Base-by-base conservation (phyloP, 2,329 filamentous ascomycete genomes). In the Cladosporium sp. region DNA sequence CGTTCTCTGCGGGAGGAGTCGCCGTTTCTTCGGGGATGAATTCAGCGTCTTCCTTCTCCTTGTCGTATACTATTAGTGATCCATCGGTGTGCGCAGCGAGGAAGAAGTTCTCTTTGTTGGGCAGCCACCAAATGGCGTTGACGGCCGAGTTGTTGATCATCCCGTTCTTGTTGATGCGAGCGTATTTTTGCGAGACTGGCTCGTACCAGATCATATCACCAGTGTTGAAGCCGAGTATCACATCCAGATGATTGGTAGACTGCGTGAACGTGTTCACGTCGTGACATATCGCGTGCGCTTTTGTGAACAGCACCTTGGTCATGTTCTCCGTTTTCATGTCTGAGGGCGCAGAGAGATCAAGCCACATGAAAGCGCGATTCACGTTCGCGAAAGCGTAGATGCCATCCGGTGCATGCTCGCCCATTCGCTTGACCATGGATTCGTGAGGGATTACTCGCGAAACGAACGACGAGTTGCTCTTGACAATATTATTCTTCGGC, bases 131-230 rank as follows among this genome's bases (percentile, higher is more conserved):
- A 57, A 99, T 95, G 55, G 92, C 84, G 0, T 88, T 86, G 2
- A 97, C 86, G 0, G 92, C 85, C 1, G 88, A 89, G 44, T 80
- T 79, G 62, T 95, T 96, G 68, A 97, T 95, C 50, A 87, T 80
- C 19, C 92, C 92, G 67, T 97, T 97, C 73, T 99, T 99, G 67
- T 99, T 99, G 62, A 99, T 78, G 17, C 93, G 84, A 3, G 89
- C 88, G 69, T 99, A 99, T 66, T 95, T 90, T 63, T 97, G 92
- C 34, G 90, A 92, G 63, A 96, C 88, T 9, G 93, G 91, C 70
- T 99, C 93, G 76, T 93, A 97, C 93, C 93, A 99, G 55, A 99
- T 92, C 42, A 99, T 90, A 68, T 99, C 93, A 34, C 91, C 90
- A 0, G 91, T 95, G 6, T 92, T 96, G 64, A 96, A 97, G 1